Percentiles rank a stretch among this genome's conserved stretches.
These are phyloP conservation scores for Cercospora zeina DNA, from an alignment of 2,329 filamentous ascomycete species.

Conservation along the genomic window DNA sequence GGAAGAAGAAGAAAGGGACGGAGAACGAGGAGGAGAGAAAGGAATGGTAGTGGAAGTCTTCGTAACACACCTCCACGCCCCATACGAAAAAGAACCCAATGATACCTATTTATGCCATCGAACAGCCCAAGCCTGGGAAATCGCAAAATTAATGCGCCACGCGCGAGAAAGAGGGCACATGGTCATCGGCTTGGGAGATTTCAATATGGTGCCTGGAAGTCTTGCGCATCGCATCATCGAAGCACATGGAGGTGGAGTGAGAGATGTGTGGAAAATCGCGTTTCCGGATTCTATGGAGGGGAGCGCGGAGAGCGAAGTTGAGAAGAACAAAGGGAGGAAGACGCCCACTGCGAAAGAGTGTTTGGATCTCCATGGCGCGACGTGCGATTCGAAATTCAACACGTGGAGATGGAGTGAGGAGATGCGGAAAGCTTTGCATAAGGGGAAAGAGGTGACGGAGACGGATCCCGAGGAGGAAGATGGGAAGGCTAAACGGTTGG, in stretches of 20 bases:
- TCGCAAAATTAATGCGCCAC: slow-evolving; percentile 81
- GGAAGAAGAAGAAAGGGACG: slow-evolving; percentile 52
- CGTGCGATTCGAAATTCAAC: slow-evolving; percentile 82
- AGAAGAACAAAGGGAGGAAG: slow-evolving; percentile 64
- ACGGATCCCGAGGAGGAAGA: slow-evolving; percentile 69
- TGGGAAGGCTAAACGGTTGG: slow-evolving; percentile 77
- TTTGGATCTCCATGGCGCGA: slow-evolving; percentile 76
- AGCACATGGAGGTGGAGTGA: slow-evolving; percentile 67
- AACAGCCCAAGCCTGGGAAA: slow-evolving; percentile 91
- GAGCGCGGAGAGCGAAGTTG: slow-evolving; percentile 65
- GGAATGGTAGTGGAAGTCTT: slow-evolving; percentile 73
- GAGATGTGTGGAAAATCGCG: slow-evolving; percentile 79
- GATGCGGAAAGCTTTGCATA: slow-evolving; percentile 66
- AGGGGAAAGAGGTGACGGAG: slow-evolving; percentile 55
- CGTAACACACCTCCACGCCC: slow-evolving; percentile 82
- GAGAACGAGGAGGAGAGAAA: too few relatives aligned
- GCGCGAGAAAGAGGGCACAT: slow-evolving; percentile 79
- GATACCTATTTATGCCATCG: slow-evolving; percentile 90
- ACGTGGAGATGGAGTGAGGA: slow-evolving; percentile 87
- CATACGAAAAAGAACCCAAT: slow-evolving; percentile 75
- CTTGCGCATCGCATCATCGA: slow-evolving; percentile 82
- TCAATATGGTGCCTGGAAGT: slow-evolving; percentile 91
- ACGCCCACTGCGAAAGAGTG: slow-evolving; percentile 78
- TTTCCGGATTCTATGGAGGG: slow-evolving; percentile 84
- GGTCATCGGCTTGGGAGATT: slow-evolving; percentile 85